phyloP scores from a whole-genome alignment of 2,329 filamentous ascomycete species.

The Karstenula rhodostoma region DNA sequence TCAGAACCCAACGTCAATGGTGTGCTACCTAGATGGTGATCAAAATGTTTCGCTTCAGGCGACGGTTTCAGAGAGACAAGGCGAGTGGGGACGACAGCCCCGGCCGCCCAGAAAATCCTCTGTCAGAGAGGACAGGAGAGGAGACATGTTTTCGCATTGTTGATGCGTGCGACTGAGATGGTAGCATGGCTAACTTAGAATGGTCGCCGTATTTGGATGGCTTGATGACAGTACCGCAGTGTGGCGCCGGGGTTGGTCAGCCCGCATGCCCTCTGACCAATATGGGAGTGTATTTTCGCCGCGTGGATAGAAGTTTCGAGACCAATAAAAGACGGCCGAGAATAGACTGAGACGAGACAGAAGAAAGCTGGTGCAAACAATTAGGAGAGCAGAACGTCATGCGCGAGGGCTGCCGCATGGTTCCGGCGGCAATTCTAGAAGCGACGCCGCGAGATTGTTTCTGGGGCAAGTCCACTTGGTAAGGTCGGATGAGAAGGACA shows the following conservation, averaged over 20 bases:
- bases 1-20: not conserved
- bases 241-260: conserved; percentile 9
- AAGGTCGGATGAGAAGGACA: conserved; percentile 6
- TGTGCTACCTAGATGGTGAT: not conserved
- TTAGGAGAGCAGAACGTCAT: conserved; percentile 4
- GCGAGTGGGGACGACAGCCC: not conserved
- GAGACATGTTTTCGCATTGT: conserved; percentile 8
- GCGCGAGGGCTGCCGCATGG: not conserved
- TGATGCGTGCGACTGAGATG: conserved; percentile 8
- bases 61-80: conserved; percentile 14
- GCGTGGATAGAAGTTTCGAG: not conserved
- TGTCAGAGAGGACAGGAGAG: conserved; percentile 12
- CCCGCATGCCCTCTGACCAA: conserved; percentile 6
- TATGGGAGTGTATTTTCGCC: not conserved
- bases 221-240: conserved; percentile 5
- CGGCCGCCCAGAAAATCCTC: conserved; percentile 1
- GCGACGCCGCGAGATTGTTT: not conserved
- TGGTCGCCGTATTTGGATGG: too few species aligned
- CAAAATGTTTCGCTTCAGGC: conserved; percentile 16
- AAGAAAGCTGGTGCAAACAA: not conserved
- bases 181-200: not conserved
- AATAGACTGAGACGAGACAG: conserved; percentile 7
- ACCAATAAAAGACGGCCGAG: conserved; percentile 5
- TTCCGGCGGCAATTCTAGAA: not conserved
- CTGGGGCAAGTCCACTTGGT: conserved; percentile 1